These are phyloP conservation scores for Solanum acaule DNA, from an alignment of 257 asterid species.

Conservation along the genomic window DNA sequence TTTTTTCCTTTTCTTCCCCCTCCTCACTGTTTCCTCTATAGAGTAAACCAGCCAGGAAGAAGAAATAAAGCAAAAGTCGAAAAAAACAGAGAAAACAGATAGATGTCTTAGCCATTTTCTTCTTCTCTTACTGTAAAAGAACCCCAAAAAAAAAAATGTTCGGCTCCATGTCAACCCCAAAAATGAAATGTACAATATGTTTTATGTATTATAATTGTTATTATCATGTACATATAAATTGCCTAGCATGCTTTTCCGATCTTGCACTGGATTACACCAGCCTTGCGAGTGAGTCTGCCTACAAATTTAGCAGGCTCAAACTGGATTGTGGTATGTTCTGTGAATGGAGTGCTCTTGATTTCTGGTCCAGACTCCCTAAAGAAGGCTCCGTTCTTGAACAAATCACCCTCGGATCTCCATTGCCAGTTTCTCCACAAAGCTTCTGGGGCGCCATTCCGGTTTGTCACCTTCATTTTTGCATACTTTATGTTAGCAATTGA, in stretches of 20 bases:
- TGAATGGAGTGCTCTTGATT: conserved; percentile 15
- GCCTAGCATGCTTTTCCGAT: conserved; percentile 16
- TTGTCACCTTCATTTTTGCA: conserved; percentile 41
- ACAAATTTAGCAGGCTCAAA: conserved; percentile 51
- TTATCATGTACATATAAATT: background rate
- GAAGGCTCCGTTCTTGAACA: conserved; percentile 57
- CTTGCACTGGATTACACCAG: conserved; percentile 55
- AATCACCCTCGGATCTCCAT: conserved; percentile 73
- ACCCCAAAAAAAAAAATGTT: background rate
- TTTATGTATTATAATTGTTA: background rate
- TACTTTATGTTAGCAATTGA: background rate
- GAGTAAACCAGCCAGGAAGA: background rate
- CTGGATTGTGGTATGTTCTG: conserved; percentile 12
- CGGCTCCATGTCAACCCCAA: background rate
- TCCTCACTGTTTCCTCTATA: background rate
- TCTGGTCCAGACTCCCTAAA: conserved; percentile 50
- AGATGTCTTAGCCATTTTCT: background rate
- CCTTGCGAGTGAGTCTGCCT: conserved; percentile 53
- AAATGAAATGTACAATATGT: background rate
- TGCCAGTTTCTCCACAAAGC: conserved; percentile 56
- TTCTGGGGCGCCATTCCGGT: conserved; percentile 33
- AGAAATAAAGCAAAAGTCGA: background rate
- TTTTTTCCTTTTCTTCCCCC: background rate
- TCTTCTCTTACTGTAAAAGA: background rate
- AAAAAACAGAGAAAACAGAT: background rate